Conservation (phyloP, 176 grass and related monocot species). For the Rhynchospora pubera region DNA sequence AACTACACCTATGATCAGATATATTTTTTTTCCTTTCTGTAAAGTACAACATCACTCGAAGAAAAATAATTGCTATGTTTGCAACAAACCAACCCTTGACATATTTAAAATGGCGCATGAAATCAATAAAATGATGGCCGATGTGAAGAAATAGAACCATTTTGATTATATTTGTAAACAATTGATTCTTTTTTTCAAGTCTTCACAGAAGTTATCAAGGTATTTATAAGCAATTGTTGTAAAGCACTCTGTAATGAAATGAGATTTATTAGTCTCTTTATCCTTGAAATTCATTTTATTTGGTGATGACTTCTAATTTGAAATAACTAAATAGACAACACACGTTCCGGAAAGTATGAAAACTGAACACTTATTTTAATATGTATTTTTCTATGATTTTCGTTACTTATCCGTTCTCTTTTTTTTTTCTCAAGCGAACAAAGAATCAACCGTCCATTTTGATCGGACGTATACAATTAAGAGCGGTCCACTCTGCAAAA, state of each 20-base stretch:
- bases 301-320: not conserved
- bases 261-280: not conserved
- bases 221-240: not conserved
- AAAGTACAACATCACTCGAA: constrained; percentile 68
- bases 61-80: constrained; percentile 90
- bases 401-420: too few relatives aligned
- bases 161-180: not conserved
- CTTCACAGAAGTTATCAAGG: too few relatives aligned
- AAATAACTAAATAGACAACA: too few relatives aligned
- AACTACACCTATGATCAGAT: not conserved
- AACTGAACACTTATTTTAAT: too few relatives aligned
- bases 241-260: not conserved
- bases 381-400: too few relatives aligned
- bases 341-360: too few relatives aligned
- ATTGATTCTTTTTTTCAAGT: too few relatives aligned
- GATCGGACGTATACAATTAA: too few relatives aligned
- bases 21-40: not conserved
- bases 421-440: too few relatives aligned
- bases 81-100: constrained; percentile 74
- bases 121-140: constrained; percentile 65
- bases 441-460: too few relatives aligned
- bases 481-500: too few relatives aligned
- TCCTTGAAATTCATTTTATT: not conserved
- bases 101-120: constrained; percentile 82
- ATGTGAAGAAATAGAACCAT: constrained; percentile 55